Conservation (phyloP, 208 protist genomes). For the Tritrichomonas musculus region DNA sequence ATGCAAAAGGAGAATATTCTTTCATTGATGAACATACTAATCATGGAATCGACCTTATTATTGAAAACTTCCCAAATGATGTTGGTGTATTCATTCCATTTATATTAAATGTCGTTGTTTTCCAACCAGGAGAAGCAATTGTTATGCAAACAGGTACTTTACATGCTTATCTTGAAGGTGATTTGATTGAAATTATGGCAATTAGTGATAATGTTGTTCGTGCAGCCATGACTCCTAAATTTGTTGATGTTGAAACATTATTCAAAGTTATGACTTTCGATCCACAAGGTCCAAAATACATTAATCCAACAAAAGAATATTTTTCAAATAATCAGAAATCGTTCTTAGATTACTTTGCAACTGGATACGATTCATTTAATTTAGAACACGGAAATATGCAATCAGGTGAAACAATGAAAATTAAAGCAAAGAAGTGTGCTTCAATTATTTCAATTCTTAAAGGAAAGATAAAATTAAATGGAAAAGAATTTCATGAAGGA, state of each 20-base stretch:
- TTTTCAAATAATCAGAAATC: no score
- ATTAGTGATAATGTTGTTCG: slow-evolving; percentile 53
- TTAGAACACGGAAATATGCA: no score
- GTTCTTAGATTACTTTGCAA: no score
- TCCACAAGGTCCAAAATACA: background rate
- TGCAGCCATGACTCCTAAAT: slow-evolving; percentile 53
- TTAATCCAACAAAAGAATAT: no score
- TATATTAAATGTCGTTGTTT: slow-evolving; percentile 82
- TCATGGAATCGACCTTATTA: slow-evolving; percentile 64
- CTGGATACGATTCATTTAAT: no score
- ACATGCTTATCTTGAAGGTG: slow-evolving; percentile 87
- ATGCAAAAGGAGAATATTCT: no score
- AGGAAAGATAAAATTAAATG: no score
- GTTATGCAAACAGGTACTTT: slow-evolving; percentile 88
- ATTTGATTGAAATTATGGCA: slow-evolving; percentile 84
- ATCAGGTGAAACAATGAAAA: no score
- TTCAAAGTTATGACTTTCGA: slow-evolving; percentile 41
- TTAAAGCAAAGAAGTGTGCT: no score
- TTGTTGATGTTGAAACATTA: slow-evolving; percentile 41
- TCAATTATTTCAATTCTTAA: no score
- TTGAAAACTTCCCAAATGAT: slow-evolving; percentile 82
- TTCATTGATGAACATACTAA: background rate
- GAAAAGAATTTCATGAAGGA: no score
- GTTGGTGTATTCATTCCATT: slow-evolving; percentile 91
- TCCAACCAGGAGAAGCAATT: slow-evolving; percentile 78